Evolutionary conservation across 2,329 filamentous ascomycete species (phyloP).

Genomic region (Cladosporium sphaerospermum): DNA sequence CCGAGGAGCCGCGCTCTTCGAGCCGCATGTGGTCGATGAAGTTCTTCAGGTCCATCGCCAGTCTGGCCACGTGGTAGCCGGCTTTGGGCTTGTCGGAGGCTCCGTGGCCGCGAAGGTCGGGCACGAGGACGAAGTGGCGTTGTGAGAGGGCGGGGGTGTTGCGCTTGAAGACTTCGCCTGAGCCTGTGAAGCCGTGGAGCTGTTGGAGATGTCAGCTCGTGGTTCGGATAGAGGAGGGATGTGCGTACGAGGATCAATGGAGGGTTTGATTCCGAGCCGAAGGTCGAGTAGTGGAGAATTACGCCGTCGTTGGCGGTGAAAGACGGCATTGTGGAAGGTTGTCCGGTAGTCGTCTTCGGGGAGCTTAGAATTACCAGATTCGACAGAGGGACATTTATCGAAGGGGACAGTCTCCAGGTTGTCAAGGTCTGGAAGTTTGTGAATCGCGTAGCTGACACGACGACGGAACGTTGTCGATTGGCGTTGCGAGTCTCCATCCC

Average conservation of each 20-base stretch:
- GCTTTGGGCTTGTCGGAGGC: conserved; percentile 1
- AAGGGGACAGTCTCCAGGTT: too few species aligned
- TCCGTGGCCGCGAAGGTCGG: conserved; percentile 5
- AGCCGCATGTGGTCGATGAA: conserved; percentile 5
- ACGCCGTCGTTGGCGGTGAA: conserved; percentile 6
- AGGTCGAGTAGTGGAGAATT: not conserved
- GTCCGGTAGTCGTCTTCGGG: too few species aligned
- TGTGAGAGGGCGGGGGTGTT: not conserved
- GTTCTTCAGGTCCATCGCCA: conserved; percentile 6
- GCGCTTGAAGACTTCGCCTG: conserved; percentile 5
- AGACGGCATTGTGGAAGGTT: not conserved
- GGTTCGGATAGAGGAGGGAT: not conserved
- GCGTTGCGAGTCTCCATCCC: too few species aligned
- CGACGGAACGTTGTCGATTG: too few species aligned
- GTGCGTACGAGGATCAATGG: conserved; percentile 5
- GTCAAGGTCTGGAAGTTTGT: too few species aligned
- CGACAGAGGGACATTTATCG: too few species aligned
- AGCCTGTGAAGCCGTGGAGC: conserved; percentile 10
- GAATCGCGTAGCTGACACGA: too few species aligned
- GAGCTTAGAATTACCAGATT: too few species aligned
- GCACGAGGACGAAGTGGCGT: not conserved
- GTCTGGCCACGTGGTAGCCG: conserved; percentile 2
- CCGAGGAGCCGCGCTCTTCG: not conserved
- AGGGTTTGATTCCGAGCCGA: not conserved
- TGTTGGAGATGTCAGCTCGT: not conserved